A percentile compares a stretch with the other conserved stretches of the same genome.
Conservation (phyloP, 73 alveolate genomes). For the Symbiodinium pilosum region DNA sequence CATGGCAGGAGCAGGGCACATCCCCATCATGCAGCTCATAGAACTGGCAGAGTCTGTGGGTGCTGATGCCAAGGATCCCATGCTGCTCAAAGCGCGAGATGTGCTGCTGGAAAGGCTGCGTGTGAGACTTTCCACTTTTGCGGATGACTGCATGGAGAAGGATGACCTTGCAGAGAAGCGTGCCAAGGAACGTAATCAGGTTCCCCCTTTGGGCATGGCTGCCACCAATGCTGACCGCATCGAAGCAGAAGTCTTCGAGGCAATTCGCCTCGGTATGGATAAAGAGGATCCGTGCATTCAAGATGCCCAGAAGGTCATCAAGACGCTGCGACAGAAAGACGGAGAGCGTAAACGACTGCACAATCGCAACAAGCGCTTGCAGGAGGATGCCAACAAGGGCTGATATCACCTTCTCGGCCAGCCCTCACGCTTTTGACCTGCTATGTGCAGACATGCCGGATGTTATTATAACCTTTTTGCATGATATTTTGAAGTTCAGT, state of each 20-base stretch:
- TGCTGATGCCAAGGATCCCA: not conserved
- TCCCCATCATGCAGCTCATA: constrained; percentile 3
- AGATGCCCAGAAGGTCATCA: not conserved
- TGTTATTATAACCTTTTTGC: no score
- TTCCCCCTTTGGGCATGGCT: constrained; percentile 11
- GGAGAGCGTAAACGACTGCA: constrained; percentile 26
- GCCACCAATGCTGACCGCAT: constrained; percentile 14
- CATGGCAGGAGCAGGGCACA: constrained; percentile 1
- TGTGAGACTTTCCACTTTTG: not conserved
- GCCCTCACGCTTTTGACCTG: no score
- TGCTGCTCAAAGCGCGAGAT: constrained; percentile 1
- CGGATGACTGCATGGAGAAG: constrained; percentile 12
- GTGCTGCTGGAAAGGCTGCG: not conserved
- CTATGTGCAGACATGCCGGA: no score
- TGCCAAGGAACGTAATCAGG: not conserved
- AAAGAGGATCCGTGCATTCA: not conserved
- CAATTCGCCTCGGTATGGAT: not conserved
- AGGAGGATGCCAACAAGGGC: no score
- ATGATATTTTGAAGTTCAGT: no score
- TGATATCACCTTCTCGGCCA: no score
- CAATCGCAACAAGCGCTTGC: constrained; percentile 36
- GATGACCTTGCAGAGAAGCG: not conserved
- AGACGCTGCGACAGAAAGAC: constrained; percentile 25
- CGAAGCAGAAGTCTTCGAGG: constrained; percentile 11
- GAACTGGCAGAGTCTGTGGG: not conserved